Base-by-base conservation (phyloP, 768 basidiomycete genomes). In the Psilocybe subaeruginosa region DNA sequence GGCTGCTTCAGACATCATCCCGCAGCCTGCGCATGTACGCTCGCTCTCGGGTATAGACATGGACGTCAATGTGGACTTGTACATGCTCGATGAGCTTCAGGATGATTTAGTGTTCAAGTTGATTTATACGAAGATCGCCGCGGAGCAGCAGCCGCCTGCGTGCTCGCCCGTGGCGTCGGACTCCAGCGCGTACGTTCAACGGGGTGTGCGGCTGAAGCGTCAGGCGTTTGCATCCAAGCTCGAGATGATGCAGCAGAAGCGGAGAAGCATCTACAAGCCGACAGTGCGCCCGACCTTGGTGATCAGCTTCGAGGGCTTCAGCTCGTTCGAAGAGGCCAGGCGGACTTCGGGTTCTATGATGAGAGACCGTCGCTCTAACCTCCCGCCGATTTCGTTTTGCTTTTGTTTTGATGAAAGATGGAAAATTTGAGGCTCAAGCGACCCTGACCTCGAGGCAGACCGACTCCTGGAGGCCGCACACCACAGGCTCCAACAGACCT, bases 291-390 rank as follows among this genome's bases (percentile, higher is more conserved):
- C 77, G 31, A 72, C 77, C 3, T 91, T 90, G 0, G 83, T 73
- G 2, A 69, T 83, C 54, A 92, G 90, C 70, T 93, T 93, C 65
- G 79, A 76, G 3, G 91, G 91, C 0, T 80, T 92, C 14, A 86
- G 88, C 49, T 88, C 89, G 0, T 93, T 91, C 64, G 87, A 88
- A n/a, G 91, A 92, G 68, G 83, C 92, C n/a, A 78, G 91, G 31
- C 82, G 90, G 90, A 87, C 1, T 93, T 92, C 62, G 91, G 92
- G 69, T 92, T 90, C 70, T 78, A 78, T 29, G 78, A 82, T 7
- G 76, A 82, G 50, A 83, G 89, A 0, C 85, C 88, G 1, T 76
- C 82, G 1, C 91, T 90, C 71, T 92, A 90, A 66, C 87, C 88
- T 9, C 73, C 79, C 30, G 72, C 70, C 8, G 45, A 84, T 2